These are phyloP conservation scores for Aspergillus conjunctus DNA, from an alignment of 495 filamentous ascomycete genomes.

Conservation along the genomic window DNA sequence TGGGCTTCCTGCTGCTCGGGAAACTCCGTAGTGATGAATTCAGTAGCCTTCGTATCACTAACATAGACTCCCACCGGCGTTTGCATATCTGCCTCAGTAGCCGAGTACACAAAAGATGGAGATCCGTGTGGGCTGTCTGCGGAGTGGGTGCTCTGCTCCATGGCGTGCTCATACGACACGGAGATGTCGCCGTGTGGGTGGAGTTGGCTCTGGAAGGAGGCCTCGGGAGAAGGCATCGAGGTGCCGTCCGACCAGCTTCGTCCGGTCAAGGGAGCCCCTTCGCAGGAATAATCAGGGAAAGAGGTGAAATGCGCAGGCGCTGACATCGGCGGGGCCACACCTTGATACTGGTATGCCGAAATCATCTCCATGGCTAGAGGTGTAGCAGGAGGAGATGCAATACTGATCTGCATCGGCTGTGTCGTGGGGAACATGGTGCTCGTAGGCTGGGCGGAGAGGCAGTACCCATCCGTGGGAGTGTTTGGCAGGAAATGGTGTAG, in stretches of 20 bases:
- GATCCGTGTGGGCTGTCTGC: slow-evolving; percentile 38
- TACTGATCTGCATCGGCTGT: slow-evolving; percentile 50
- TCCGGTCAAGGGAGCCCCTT: slow-evolving; percentile 36
- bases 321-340: slow-evolving; percentile 46
- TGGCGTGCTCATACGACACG: slow-evolving; percentile 36
- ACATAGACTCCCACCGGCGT: slow-evolving; percentile 25
- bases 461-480: slow-evolving; percentile 45
- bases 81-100: slow-evolving; percentile 38
- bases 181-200: slow-evolving; percentile 37
- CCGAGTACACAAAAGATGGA: slow-evolving; percentile 40
- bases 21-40: slow-evolving; percentile 50
- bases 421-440: slow-evolving; percentile 45
- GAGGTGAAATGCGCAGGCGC: slow-evolving; percentile 47
- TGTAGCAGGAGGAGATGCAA: slow-evolving; percentile 51
- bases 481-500: slow-evolving; percentile 47
- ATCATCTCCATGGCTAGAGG: slow-evolving; percentile 44
- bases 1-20: slow-evolving; percentile 46
- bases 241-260: slow-evolving; percentile 47
- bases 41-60: slow-evolving; percentile 37
- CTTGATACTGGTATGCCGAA: slow-evolving; percentile 43
- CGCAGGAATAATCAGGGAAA: slow-evolving; percentile 45
- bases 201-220: slow-evolving; percentile 37
- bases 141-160: slow-evolving; percentile 32
- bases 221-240: slow-evolving; percentile 45
- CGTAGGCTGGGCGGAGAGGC: slow-evolving; percentile 42